Evolutionary conservation across 768 basidiomycete species (phyloP).

Genomic region (Phanerodontia chrysosporium): DNA sequence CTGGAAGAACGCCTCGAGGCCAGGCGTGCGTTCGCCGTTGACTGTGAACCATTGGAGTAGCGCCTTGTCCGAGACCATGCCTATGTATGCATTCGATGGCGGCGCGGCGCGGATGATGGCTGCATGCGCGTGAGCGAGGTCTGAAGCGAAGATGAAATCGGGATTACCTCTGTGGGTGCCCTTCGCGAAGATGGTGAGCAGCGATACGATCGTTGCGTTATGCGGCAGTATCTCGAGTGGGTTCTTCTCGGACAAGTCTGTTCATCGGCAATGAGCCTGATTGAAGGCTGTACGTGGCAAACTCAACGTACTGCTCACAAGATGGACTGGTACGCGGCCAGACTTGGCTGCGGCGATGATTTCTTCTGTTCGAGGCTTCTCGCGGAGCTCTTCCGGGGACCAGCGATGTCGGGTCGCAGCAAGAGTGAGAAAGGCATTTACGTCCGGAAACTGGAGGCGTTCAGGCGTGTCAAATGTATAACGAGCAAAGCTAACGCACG

Average conservation of each 20-base stretch:
- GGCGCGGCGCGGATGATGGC: constrained; percentile 52
- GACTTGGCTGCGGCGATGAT: constrained; percentile 73
- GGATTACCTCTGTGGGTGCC: constrained; percentile 67
- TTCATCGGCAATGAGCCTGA: background rate
- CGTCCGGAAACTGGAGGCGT: constrained; percentile 63
- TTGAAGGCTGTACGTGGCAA: background rate
- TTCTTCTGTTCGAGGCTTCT: constrained; percentile 55
- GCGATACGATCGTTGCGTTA: constrained; percentile 57
- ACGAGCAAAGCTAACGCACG: constrained; percentile 37
- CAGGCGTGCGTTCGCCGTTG: constrained; percentile 44
- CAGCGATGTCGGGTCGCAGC: constrained; percentile 77
- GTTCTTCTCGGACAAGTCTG: constrained; percentile 86
- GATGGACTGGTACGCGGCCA: constrained; percentile 67
- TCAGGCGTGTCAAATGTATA: background rate
- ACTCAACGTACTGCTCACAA: constrained; percentile 66
- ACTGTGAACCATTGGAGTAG: constrained; percentile 67
- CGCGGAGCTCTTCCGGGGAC: constrained; percentile 52
- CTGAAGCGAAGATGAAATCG: background rate
- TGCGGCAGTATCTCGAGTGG: constrained; percentile 61
- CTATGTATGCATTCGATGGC: constrained; percentile 47
- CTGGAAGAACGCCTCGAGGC: constrained; percentile 43
- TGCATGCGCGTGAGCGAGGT: constrained; percentile 19
- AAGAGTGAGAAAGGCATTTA: constrained; percentile 82
- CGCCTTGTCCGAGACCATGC: constrained; percentile 71
- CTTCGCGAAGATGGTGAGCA: constrained; percentile 62